Evolutionary conservation across 768 basidiomycete genomes (phyloP), one percentile per base, ranked within the genome.

Genomic region (Kwoniella newhampshirensis): DNA sequence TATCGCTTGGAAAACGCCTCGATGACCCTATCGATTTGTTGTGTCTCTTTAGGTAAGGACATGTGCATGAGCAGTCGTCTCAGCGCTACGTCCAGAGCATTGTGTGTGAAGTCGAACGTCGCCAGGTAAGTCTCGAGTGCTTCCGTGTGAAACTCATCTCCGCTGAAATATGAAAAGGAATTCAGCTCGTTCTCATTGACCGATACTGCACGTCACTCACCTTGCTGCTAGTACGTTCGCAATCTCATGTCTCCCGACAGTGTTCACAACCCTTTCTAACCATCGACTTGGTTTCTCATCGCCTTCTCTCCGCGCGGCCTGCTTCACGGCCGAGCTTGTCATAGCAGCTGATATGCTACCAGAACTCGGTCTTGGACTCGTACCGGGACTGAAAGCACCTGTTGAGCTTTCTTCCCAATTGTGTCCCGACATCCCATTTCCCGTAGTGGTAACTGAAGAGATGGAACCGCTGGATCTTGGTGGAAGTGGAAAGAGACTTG

Each of bases 11-110:
- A 89, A 77, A 99, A 99, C 0, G 90, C 89, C 77, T 98, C 92
- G 68, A 99, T 90, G 45, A 97, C 90, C 55, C 96, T 83, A 77
- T 99, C 96, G 57, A 99, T 99, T 76, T 98, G 94, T 74, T 99
- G 96, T 1, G 96, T 97, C 80, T 99, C 96, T 53, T 86, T 82
- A 2, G 96, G 96, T 25, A 99, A 82, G 36, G 88, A 85, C 21
- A 96, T 84, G 66, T 92, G 85, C 88, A 96, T 91, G 32, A 99
- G 81, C 45, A 99, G 73, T 68, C 85, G 86, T 37, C 96, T 86
- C 39, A 99, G 78, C 18, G 96, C 89, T 27, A 98, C 84, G 71
- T 99, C 96, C 30, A 99, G 81, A 9, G 96, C 87, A 66, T 91
- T 85, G 43, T 82, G 59, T 20, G 76, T 75, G 70, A 98, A 96